Conservation (phyloP, 2,329 filamentous ascomycete species). For the Knufia petricola region DNA sequence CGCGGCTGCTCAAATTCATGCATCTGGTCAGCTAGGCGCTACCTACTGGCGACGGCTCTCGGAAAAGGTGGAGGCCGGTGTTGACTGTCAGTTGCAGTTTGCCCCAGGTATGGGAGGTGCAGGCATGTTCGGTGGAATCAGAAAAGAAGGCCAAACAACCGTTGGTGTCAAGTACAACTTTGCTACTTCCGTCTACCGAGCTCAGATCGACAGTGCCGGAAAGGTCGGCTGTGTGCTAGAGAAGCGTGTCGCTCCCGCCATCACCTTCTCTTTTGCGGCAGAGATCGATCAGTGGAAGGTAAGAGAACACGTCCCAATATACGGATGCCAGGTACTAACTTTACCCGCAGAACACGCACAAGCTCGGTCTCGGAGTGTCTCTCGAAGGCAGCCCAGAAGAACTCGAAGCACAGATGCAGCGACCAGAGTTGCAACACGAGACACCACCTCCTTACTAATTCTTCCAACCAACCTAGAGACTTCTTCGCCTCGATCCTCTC, state of each 20-base stretch:
- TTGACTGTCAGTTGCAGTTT: slow-evolving; percentile 85
- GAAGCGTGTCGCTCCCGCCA: slow-evolving; percentile 87
- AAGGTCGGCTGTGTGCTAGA: slow-evolving; percentile 88
- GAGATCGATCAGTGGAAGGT: slow-evolving; percentile 96
- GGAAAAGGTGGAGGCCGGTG: slow-evolving; percentile 91
- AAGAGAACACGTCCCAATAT: slow-evolving; percentile 33
- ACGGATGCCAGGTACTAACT: slow-evolving; percentile 6
- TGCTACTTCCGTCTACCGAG: slow-evolving; percentile 86
- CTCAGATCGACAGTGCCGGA: slow-evolving; percentile 89
- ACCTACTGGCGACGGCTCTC: slow-evolving; percentile 91
- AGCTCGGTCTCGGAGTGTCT: slow-evolving; percentile 87
- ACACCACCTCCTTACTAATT: slow-evolving; percentile 41
- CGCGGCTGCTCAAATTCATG: slow-evolving; percentile 78
- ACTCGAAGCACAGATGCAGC: slow-evolving; percentile 53
- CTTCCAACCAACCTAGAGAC: neutral
- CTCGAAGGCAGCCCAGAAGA: slow-evolving; percentile 80
- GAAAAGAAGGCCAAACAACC: slow-evolving; percentile 82
- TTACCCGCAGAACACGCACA: slow-evolving; percentile 68
- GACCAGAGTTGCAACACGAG: slow-evolving; percentile 27
- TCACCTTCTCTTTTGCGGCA: slow-evolving; percentile 88
- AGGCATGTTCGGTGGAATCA: slow-evolving; percentile 64
- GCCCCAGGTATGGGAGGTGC: slow-evolving; percentile 51
- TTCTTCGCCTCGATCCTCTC: neutral
- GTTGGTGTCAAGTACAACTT: slow-evolving; percentile 98
- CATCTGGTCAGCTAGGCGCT: slow-evolving; percentile 76